Evolutionary conservation across 1,284 basidiomycete species (phyloP).

Genomic region (Boletus mariae): DNA sequence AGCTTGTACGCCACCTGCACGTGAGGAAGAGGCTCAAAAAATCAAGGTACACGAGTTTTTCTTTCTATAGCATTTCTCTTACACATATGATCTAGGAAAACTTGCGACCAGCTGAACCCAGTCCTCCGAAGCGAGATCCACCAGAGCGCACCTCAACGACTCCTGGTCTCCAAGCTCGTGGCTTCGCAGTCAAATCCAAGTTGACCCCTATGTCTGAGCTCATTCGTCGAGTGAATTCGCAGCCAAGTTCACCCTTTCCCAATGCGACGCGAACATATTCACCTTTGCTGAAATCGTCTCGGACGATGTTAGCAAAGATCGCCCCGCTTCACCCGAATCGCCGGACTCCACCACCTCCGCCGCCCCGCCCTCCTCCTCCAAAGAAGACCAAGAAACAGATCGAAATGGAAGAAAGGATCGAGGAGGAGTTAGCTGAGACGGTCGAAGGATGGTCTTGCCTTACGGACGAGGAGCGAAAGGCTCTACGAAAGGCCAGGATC

Average conservation of each 20-base stretch:
- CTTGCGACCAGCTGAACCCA: conserved; percentile 2
- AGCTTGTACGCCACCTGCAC: background rate
- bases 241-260: conserved; percentile 59
- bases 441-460: conserved; percentile 70
- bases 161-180: conserved; percentile 5
- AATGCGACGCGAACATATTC: conserved; percentile 48
- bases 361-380: conserved; percentile 57
- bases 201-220: conserved; percentile 68
- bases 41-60: conserved; percentile 15
- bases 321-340: conserved; percentile 72
- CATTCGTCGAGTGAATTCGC: conserved; percentile 64
- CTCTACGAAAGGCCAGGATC: conserved; percentile 56
- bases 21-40: conserved; percentile 5
- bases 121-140: conserved; percentile 1
- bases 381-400: conserved; percentile 76
- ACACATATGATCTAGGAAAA: conserved; percentile 14
- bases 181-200: conserved; percentile 31
- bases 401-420: conserved; percentile 71
- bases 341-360: conserved; percentile 64
- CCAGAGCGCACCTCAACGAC: conserved; percentile 7
- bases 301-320: conserved; percentile 57
- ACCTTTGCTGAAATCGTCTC: conserved; percentile 62
- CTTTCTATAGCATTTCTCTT: background rate
- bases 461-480: conserved; percentile 59
- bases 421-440: conserved; percentile 69